These are phyloP conservation scores for Crepidotus variabilis DNA, from an alignment of 768 basidiomycete species.

Conservation along the genomic window DNA sequence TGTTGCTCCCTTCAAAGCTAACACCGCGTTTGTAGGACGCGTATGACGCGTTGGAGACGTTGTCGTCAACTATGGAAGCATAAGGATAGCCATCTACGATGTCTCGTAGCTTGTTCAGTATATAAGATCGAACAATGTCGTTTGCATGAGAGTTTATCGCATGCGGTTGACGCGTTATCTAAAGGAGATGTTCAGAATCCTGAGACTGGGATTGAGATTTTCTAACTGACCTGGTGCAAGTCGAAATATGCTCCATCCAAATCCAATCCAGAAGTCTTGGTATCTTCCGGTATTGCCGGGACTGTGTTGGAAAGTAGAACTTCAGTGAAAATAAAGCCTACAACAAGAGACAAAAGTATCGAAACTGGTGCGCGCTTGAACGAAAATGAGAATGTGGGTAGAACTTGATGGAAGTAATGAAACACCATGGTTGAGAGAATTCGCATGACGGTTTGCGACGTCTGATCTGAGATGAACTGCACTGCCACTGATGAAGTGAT, in stretches of 20 bases:
- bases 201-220: neutral
- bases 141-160: slow-evolving; percentile 15
- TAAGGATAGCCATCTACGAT: slow-evolving; percentile 4
- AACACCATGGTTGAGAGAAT: no score
- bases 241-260: slow-evolving; percentile 12
- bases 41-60: slow-evolving; percentile 40
- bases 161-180: slow-evolving; percentile 15
- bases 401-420: no score
- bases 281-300: slow-evolving; percentile 8
- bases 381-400: no score
- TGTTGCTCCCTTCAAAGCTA: slow-evolving; percentile 59
- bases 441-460: no score
- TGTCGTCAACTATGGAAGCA: neutral
- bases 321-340: neutral
- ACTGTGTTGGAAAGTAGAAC: slow-evolving; percentile 8
- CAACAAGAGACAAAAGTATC: no score
- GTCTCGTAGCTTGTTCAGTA: slow-evolving; percentile 13
- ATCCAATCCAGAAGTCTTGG: slow-evolving; percentile 1
- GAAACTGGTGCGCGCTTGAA: no score
- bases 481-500: no score
- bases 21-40: slow-evolving; percentile 12
- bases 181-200: neutral
- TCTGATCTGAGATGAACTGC: no score
- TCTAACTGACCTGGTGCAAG: slow-evolving; percentile 10
- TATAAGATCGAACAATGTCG: slow-evolving; percentile 7